Conservation (phyloP, 441 rosid species). For the Macaranga tanarius region DNA sequence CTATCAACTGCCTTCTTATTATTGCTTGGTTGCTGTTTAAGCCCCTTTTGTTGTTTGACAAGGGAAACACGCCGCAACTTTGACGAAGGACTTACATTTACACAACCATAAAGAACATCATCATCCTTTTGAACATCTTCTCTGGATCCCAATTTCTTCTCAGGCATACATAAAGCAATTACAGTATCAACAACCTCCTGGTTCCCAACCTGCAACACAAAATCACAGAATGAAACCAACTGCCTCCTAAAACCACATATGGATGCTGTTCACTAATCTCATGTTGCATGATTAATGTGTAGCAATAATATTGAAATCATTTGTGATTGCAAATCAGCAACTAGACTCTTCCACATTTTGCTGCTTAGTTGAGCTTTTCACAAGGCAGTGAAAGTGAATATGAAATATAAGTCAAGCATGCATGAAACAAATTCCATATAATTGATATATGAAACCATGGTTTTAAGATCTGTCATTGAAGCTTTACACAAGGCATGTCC, state of each 20-base stretch:
- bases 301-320: no score
- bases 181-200: slow-evolving; percentile 75
- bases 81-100: slow-evolving; percentile 67
- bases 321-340: neutral
- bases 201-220: slow-evolving; percentile 47
- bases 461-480: no score
- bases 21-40: slow-evolving; percentile 36
- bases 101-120: slow-evolving; percentile 38
- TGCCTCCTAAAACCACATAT: neutral
- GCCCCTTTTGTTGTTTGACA: slow-evolving; percentile 42
- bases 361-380: neutral
- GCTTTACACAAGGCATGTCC: neutral
- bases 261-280: neutral
- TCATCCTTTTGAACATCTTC: slow-evolving; percentile 29
- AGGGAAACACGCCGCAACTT: slow-evolving; percentile 56
- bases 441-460: neutral
- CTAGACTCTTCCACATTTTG: neutral
- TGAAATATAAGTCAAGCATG: neutral
- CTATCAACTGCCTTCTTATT: slow-evolving; percentile 23
- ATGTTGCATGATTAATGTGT: neutral
- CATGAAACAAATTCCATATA: neutral
- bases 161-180: slow-evolving; percentile 29
- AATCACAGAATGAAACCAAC: slow-evolving; percentile 12
- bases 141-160: slow-evolving; percentile 31
- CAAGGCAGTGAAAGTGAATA: neutral